Evolutionary conservation across 805 yeast species (phyloP).

Genomic region (Yarrowia keelungensis): DNA sequence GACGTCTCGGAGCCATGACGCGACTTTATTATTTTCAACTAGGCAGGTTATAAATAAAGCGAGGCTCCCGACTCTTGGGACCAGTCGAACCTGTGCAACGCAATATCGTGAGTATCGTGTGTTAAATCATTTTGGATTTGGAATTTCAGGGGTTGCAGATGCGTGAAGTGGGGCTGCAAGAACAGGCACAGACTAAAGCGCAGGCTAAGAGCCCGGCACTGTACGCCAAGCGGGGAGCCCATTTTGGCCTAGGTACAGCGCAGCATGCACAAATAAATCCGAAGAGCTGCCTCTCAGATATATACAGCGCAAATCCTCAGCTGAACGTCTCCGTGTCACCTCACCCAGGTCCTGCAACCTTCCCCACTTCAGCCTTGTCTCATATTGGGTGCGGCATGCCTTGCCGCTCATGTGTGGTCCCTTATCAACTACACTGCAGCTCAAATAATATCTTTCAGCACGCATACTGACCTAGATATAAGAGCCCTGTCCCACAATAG

Average conservation of each 20-base stretch:
- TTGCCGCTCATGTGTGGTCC: slow-evolving; percentile 33
- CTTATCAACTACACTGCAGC: slow-evolving; percentile 27
- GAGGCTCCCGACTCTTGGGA: neutral
- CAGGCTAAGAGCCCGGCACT: slow-evolving; percentile 1
- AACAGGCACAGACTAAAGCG: slow-evolving; percentile 1
- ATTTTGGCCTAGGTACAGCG: neutral
- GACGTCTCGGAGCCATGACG: neutral
- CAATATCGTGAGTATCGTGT: slow-evolving; percentile 12
- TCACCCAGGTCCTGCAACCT: slow-evolving; percentile 17
- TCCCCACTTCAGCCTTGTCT: slow-evolving; percentile 34
- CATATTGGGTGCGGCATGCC: slow-evolving; percentile 6
- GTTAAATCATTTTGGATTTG: slow-evolving; percentile 17
- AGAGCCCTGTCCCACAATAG: slow-evolving; percentile 2
- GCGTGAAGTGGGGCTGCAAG: slow-evolving; percentile 13
- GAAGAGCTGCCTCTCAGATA: neutral
- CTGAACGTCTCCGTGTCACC: neutral
- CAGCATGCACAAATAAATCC: neutral
- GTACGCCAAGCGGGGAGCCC: slow-evolving; percentile 13
- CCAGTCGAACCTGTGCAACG: no score
- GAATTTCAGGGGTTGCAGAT: slow-evolving; percentile 26
- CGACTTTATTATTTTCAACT: neutral
- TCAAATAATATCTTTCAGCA: slow-evolving; percentile 9
- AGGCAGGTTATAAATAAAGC: slow-evolving; percentile 11
- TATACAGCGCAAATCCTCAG: neutral
- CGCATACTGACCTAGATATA: slow-evolving; percentile 31